A percentile compares a stretch with the other conserved stretches of the same genome.
Evolutionary conservation across 2,329 filamentous ascomycete genomes (phyloP).

Genomic region (Metarhizium robertsii): DNA sequence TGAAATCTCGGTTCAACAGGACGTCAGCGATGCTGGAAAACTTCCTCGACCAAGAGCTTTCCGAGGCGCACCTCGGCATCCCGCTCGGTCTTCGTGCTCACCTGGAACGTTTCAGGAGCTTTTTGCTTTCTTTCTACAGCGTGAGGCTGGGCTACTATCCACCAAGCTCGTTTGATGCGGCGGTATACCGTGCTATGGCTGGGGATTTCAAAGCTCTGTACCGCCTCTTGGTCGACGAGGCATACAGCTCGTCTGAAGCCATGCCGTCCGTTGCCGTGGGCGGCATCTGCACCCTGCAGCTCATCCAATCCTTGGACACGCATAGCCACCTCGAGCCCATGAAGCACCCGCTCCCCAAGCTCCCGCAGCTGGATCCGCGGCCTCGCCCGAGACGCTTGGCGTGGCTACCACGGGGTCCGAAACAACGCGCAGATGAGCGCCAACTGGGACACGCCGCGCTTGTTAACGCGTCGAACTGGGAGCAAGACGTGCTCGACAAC

Average conservation of each 20-base stretch:
- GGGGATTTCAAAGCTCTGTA: conserved; percentile 64
- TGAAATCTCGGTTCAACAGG: conserved; percentile 53
- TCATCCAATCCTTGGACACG: conserved; percentile 56
- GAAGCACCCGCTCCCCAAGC: conserved; percentile 55
- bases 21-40: conserved; percentile 49
- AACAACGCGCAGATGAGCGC: conserved; percentile 36
- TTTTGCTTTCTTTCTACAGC: conserved; percentile 57
- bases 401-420: conserved; percentile 32
- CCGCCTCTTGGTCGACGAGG: conserved; percentile 58
- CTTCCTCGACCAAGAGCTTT: conserved; percentile 65
- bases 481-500: conserved; percentile 32
- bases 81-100: conserved; percentile 52
- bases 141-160: conserved; percentile 65
- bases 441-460: conserved; percentile 44
- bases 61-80: conserved; percentile 55
- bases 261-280: conserved; percentile 48
- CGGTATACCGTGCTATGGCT: conserved; percentile 51
- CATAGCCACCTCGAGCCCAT: conserved; percentile 50
- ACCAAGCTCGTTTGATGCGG: conserved; percentile 36
- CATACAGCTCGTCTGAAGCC: conserved; percentile 38
- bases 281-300: conserved; percentile 62
- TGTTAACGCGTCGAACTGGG: conserved; percentile 39
- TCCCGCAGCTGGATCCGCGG: conserved; percentile 40
- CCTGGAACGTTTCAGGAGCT: conserved; percentile 62
- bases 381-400: conserved; percentile 24